Evolutionary conservation across 768 basidiomycete genomes (phyloP).

Genomic region (Lenzites betulinus): DNA sequence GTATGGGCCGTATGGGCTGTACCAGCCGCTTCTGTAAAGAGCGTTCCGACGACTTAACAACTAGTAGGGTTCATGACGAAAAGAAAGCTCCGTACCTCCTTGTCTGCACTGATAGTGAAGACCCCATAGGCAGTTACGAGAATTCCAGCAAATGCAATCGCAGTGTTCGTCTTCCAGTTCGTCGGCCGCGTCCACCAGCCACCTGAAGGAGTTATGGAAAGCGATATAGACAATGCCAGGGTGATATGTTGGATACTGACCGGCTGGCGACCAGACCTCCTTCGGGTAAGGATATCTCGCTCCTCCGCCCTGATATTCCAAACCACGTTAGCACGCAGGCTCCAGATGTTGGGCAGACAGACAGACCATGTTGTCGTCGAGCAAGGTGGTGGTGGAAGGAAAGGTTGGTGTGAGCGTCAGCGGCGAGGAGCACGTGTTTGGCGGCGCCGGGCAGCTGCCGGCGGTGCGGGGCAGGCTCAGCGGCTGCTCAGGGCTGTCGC

Average conservation of each 20-base stretch:
- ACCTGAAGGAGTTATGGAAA: constrained; percentile 46
- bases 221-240: background rate
- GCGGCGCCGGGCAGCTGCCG: constrained; percentile 19
- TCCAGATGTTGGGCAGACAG: background rate
- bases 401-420: constrained; percentile 16
- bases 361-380: constrained; percentile 23
- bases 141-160: constrained; percentile 70
- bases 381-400: constrained; percentile 20
- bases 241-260: constrained; percentile 42
- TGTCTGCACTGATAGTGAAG: constrained; percentile 73
- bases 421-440: constrained; percentile 28
- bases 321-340: background rate
- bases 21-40: constrained; percentile 52
- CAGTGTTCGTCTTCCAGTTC: constrained; percentile 89
- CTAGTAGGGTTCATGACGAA: background rate
- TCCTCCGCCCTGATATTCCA: constrained; percentile 66
- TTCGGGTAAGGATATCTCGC: constrained; percentile 91
- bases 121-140: constrained; percentile 62
- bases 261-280: constrained; percentile 93
- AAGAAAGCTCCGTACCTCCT: constrained; percentile 60
- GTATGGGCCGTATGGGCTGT: constrained; percentile 69
- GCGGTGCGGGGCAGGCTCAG: background rate
- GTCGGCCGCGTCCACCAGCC: constrained; percentile 95
- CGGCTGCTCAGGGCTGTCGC: too few relatives aligned
- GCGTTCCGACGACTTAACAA: background rate